phyloP scores from a whole-genome alignment of 2,329 filamentous ascomycete species.

The Calonectria fujianensis region DNA sequence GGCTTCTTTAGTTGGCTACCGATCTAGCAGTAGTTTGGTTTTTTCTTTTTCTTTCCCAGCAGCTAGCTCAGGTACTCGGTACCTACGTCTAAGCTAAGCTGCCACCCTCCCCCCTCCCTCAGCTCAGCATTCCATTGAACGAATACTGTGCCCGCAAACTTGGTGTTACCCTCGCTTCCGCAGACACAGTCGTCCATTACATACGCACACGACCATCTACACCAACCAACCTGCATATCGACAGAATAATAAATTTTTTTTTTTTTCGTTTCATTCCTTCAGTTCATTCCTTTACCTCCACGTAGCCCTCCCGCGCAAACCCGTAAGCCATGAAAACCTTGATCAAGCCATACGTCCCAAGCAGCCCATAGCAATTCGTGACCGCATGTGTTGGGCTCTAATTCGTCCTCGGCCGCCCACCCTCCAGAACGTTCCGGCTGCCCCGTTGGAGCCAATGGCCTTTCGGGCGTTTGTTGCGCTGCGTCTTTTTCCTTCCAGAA shows the following conservation, averaged over 20 bases:
- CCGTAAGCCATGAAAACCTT: conserved; percentile 43
- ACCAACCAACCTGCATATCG: conserved; percentile 36
- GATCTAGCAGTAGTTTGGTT: neutral
- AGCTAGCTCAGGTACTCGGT: conserved; percentile 8
- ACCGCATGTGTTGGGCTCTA: conserved; percentile 49
- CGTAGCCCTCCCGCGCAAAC: conserved; percentile 35
- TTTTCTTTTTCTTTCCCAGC: neutral
- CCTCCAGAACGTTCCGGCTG: conserved; percentile 34
- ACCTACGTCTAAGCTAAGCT: conserved; percentile 12
- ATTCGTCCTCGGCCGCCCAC: conserved; percentile 47
- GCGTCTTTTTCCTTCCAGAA: conserved; percentile 46
- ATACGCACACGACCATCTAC: conserved; percentile 23
- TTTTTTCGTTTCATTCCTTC: conserved; percentile 6
- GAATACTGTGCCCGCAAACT: conserved; percentile 24
- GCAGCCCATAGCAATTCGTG: conserved; percentile 37
- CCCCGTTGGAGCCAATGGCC: conserved; percentile 45
- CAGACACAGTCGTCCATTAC: conserved; percentile 2
- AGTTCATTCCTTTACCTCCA: neutral
- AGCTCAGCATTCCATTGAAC: neutral
- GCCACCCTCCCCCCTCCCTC: neutral
- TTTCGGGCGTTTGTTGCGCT: conserved; percentile 33
- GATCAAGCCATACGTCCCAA: conserved; percentile 41
- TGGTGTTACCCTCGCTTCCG: conserved; percentile 35
- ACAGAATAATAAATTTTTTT: conserved; percentile 7
- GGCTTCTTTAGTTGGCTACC: neutral